Evolutionary conservation across 1,284 basidiomycete genomes (phyloP), one percentile per base, ranked within the genome.

Genomic region (Rhodotorula sp.): DNA sequence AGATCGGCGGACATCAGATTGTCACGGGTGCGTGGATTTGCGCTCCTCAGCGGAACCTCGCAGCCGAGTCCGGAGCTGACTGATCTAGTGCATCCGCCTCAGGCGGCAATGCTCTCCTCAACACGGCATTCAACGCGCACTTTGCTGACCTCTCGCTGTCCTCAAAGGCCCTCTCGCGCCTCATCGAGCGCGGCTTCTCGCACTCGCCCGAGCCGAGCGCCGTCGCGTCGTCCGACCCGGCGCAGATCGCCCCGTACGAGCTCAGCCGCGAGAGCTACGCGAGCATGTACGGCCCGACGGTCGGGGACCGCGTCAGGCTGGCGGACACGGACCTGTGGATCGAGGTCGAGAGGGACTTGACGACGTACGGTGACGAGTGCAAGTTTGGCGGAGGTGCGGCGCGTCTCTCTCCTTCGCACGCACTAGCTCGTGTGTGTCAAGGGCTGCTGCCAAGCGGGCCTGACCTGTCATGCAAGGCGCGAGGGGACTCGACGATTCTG

Each of bases 271-370:
- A 78, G 64, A 68, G 73, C 59, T 97, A 97, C 81, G 89, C 91
- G 4, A 88, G 90, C 14, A 96, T 97, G 92, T 97, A 88, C 81
- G 97, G 97, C 0, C 97, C 97, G 0, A 99, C 97, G 0, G 87
- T 87, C 2, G 97, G 96, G 0, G 97, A 99, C 82, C 85, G 89
- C 53, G 86, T 99, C 27, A 85, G 92, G 53, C 85, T 99, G 23
- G 96, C 89, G 16, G 97, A 99, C 80, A 95, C 92, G 10, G 84
- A 85, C 46, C 86, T 99, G 17, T 99, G 94, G 94, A 86, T 98
- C 74, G 88, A 95, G 81, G 90, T 99, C 7, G 96, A 99, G 81
- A 84, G 87, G 50, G 97, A 99, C 79, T 86, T 86, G 87, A 89
- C 91, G 5, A 83, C 86, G 3, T 93, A 94, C 79, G 87, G 96